Percentiles rank a stretch among this genome's conserved stretches.
Conservation (phyloP, 2,329 filamentous ascomycete genomes). For the Diaporthe caulivora region DNA sequence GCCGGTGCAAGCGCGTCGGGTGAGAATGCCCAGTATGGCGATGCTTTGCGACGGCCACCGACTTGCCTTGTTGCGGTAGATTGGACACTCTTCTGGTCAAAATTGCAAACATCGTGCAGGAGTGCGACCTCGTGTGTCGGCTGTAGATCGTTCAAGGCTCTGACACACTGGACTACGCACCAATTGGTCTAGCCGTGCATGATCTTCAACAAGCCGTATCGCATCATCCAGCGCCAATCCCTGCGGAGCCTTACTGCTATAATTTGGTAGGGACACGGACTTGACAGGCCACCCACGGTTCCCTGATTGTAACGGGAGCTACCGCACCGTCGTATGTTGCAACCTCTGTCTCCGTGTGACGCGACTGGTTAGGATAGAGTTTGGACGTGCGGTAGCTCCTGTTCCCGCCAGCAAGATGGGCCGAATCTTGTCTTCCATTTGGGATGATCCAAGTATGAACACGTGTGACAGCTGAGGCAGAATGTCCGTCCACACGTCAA, state of each 20-base stretch:
- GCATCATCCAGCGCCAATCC: constrained; percentile 18
- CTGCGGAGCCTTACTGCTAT: constrained; percentile 7
- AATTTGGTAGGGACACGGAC: constrained; percentile 4
- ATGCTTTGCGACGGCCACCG: background rate
- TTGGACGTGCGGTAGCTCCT: background rate
- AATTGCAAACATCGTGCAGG: constrained; percentile 15
- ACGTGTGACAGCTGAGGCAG: constrained; percentile 12
- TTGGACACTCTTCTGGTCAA: background rate
- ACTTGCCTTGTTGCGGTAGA: background rate
- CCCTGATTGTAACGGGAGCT: constrained; percentile 21
- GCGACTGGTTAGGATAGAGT: constrained; percentile 26
- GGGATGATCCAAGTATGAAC: constrained; percentile 16
- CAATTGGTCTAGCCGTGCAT: constrained; percentile 27
- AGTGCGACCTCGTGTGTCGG: constrained; percentile 14
- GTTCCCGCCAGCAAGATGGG: constrained; percentile 5
- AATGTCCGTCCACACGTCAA: constrained; percentile 20
- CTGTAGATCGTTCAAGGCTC: constrained; percentile 28
- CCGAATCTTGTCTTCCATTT: background rate
- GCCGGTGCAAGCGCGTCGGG: background rate
- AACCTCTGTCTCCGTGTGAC: background rate
- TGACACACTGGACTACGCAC: constrained; percentile 3
- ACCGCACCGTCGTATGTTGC: constrained; percentile 5
- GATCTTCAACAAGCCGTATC: constrained; percentile 30
- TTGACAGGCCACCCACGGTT: background rate
- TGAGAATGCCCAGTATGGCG: background rate